Evolutionary conservation across 192 early-diverging fungal genomes (phyloP), one percentile per base, ranked within the genome.

Genomic region (Coemansia sp.): DNA sequence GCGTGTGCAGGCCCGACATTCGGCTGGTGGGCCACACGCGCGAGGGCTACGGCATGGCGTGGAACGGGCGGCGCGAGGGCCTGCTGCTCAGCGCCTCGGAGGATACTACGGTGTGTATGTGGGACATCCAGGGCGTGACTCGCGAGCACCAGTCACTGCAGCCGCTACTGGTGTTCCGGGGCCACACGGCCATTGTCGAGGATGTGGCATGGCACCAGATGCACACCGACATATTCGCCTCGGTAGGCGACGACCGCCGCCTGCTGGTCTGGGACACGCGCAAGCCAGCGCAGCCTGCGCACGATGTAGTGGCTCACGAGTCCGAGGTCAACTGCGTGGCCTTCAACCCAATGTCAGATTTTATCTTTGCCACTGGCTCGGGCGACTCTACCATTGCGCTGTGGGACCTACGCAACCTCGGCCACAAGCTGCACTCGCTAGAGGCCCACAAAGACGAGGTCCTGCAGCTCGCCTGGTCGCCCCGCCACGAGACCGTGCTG

Each of bases 211-310:
- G 97, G 97, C 90, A 93, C 59, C 76, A 76, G 27, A 74, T 88
- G 65, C 85, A 93, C 68, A 84, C 91, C 19, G 84, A 87, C 40
- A 76, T 99, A 36, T 99, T 99, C 82, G 97, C 93, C 3, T 97
- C 94, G 24, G 97, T 97, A 14, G 95, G 93, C 39, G 97, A 99
- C 76, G 97, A 99, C 76, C 89, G 88, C 52, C 86, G 89, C 43
- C 83, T 99, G 53, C 72, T 95, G 46, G 87, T 99, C 53, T 99
- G 97, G 97, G 97, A 99, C 82, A 91, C 87, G n/a, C 90, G 97
- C 44, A 82, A 82, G 46, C 82, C 83, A 0, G 76, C 83, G 55
- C 83, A 85, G 53, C 90, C 94, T 0, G 72, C 82, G 8, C 84
- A 88, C 38, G 84, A 86, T 44, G 83, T 94, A 15, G 80, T 88